Evolutionary conservation across 2,329 filamentous ascomycete species (phyloP).

Genomic region (Colletotrichum sansevieriae): DNA sequence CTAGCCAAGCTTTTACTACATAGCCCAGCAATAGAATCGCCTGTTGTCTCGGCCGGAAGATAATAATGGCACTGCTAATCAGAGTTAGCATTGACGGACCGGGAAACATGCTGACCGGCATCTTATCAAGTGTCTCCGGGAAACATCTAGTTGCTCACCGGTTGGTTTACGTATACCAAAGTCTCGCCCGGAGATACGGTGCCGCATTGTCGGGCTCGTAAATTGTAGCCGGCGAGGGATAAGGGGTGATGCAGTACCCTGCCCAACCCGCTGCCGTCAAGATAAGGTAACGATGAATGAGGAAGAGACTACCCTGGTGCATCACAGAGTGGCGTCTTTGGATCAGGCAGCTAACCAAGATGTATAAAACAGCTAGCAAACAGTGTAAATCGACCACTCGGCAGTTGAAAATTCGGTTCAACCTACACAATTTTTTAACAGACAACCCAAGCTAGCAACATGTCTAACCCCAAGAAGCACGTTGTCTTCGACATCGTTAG

Average conservation of each 20-base stretch:
- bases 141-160: not conserved
- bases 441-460: not conserved
- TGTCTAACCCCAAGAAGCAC: conserved; percentile 50
- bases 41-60: not conserved
- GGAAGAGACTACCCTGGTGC: not conserved
- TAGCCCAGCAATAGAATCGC: too few species aligned
- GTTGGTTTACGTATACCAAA: not conserved
- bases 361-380: conserved; percentile 1
- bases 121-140: conserved; percentile 6
- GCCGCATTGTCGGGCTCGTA: conserved; percentile 8
- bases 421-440: too few species aligned
- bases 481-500: conserved; percentile 67
- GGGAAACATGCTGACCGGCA: not conserved
- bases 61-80: not conserved
- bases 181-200: conserved; percentile 7
- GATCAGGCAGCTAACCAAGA: not conserved
- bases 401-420: not conserved
- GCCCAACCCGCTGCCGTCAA: conserved; percentile 9
- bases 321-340: not conserved
- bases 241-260: conserved; percentile 15
- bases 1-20: too few species aligned
- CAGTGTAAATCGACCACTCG: not conserved
- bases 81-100: not conserved
- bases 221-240: conserved; percentile 17
- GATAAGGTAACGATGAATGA: conserved; percentile 14